phyloP scores from a whole-genome alignment of 305 asterid species.

The Fraxinus floribunda region DNA sequence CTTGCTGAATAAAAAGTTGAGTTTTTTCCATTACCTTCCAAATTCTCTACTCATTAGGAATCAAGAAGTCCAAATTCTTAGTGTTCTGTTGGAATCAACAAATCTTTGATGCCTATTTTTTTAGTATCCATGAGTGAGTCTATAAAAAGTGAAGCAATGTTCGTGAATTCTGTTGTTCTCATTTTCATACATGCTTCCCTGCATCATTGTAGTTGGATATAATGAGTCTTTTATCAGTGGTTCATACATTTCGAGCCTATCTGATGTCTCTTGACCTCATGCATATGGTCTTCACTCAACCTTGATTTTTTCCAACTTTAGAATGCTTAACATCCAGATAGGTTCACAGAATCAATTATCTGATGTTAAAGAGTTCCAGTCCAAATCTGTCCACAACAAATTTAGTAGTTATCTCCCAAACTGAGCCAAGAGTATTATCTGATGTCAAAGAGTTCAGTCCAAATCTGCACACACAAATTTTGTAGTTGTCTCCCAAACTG shows the following conservation, averaged over 20 bases:
- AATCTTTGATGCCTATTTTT: not conserved
- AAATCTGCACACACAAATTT: not conserved
- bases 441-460: not conserved
- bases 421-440: constrained; percentile 9
- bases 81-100: not conserved
- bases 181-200: not conserved
- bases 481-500: not conserved
- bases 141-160: not conserved
- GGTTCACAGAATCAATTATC: not conserved
- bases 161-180: not conserved
- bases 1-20: not conserved
- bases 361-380: not conserved
- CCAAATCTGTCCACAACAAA: not conserved
- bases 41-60: not conserved
- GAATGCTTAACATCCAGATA: not conserved
- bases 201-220: constrained; percentile 2
- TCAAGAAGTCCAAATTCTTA: not conserved
- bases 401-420: not conserved
- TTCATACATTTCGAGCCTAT: not conserved
- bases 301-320: not conserved
- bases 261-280: not conserved
- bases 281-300: not conserved
- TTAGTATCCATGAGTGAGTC: not conserved
- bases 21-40: not conserved
- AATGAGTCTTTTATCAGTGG: not conserved